Base-by-base conservation (phyloP, 75 land plant species). In the Sequoiadendron giganteum region DNA sequence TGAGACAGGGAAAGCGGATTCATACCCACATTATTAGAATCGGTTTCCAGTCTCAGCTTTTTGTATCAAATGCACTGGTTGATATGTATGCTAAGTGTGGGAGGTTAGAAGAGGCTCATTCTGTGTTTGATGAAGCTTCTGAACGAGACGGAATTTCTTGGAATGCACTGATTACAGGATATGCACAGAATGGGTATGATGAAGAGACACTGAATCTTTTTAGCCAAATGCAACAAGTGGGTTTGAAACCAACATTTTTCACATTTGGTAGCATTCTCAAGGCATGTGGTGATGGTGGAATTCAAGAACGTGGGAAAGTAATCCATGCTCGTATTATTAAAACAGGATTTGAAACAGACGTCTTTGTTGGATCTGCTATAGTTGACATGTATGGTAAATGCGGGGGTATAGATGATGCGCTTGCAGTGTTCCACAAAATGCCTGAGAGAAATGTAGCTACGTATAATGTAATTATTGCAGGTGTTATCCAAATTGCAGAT, bases 11-110 rank as follows among this genome's bases (percentile, higher is more conserved):
- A 30, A 82, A 43, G 49, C 90, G 87, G 81, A 45, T 92, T 75
- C 93, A 92, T 86, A 83, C 85, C 61, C 89, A 84, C 32, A 87
- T 92, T 38, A 36, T 89, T 13, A 89, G 88, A 38, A 19, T 42
- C 30, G 85, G 86, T 55, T 77, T 13, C 14, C 39, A 11, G 30
- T 79, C 87, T 30, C 90, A 90, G 70, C 85, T 83, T 2, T 85
- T 82, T 80, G 86, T 87, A 15, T 90, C 91, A 1, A 89, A 86
- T 76, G 87, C 90, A 28, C 68, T 92, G 72, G 78, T 92, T 42
- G 90, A 90, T 54, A 88, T 93, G 90, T 91, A 91, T 91, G 92
- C 90, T 36, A 93, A 88, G 85, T 90, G 92, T 88, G 90, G 92
- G 10, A 11, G n/a, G 18, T 25, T 91, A 10, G 58, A 81, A 34